Conservation (phyloP, 345 rosid genomes). For the Citropsis articulata region DNA sequence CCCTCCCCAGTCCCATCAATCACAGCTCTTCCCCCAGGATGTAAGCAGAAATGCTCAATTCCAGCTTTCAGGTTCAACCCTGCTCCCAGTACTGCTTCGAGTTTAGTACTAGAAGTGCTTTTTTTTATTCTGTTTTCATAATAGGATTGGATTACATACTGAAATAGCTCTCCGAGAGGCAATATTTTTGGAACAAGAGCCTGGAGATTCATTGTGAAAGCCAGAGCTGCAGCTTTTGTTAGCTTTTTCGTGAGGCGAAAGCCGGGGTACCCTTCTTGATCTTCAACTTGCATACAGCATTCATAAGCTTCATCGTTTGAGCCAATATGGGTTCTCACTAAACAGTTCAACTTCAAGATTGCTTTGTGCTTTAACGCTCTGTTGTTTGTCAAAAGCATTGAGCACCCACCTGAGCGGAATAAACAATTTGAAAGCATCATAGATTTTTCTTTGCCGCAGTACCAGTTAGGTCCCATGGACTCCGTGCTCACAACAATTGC, state of each 20-base stretch:
- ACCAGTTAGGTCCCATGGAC: conserved; percentile 68
- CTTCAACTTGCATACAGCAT: conserved; percentile 65
- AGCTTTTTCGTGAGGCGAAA: conserved; percentile 48
- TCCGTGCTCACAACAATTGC: conserved; percentile 85
- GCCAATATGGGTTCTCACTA: conserved; percentile 52
- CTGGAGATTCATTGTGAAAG: conserved; percentile 51
- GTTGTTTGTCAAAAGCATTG: conserved; percentile 65
- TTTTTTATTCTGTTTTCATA: conserved; percentile 16
- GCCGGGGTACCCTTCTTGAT: conserved; percentile 47
- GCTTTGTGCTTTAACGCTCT: conserved; percentile 37
- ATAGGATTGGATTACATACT: conserved; percentile 23
- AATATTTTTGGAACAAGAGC: conserved; percentile 56
- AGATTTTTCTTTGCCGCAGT: conserved; percentile 67
- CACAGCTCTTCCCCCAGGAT: conserved; percentile 87
- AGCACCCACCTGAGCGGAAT: conserved; percentile 71
- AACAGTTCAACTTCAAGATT: conserved; percentile 43
- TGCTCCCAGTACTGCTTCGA: conserved; percentile 16
- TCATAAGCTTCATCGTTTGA: conserved; percentile 59
- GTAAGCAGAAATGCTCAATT: conserved; percentile 77
- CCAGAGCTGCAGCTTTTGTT: conserved; percentile 51
- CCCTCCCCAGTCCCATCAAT: conserved; percentile 62
- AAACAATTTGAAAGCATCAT: conserved; percentile 77
- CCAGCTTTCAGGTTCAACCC: conserved; percentile 61
- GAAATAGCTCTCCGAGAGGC: conserved; percentile 42
- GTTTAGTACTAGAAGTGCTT: neutral